Conservation (phyloP, 1,139 yeast genomes). For the Taphrina deformans region DNA sequence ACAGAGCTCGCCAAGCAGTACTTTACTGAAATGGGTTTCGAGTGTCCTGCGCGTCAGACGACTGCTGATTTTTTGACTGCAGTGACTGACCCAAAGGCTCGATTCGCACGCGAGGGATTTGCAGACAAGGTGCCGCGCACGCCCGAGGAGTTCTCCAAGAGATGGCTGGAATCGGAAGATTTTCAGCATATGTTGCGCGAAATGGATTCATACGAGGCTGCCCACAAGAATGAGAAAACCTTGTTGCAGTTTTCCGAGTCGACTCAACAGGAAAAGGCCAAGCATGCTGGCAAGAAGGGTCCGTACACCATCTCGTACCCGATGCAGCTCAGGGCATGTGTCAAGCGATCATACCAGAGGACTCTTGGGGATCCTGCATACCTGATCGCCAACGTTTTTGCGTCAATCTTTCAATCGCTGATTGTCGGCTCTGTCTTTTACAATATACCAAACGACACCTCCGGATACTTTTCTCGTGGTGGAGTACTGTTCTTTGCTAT, state of each 20-base stretch:
- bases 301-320: slow-evolving; percentile 39
- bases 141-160: slow-evolving; percentile 57
- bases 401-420: slow-evolving; percentile 56
- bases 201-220: slow-evolving; percentile 50
- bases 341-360: slow-evolving; percentile 58
- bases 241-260: slow-evolving; percentile 41
- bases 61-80: slow-evolving; percentile 67
- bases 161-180: slow-evolving; percentile 58
- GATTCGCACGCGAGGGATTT: slow-evolving; percentile 51
- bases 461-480: slow-evolving; percentile 55
- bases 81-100: slow-evolving; percentile 60
- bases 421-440: slow-evolving; percentile 71
- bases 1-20: slow-evolving; percentile 54
- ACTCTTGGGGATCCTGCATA: slow-evolving; percentile 58
- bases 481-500: slow-evolving; percentile 50
- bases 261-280: slow-evolving; percentile 39
- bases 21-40: slow-evolving; percentile 62
- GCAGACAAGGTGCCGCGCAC: slow-evolving; percentile 58
- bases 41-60: slow-evolving; percentile 62
- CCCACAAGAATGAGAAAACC: slow-evolving; percentile 31
- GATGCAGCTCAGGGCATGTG: slow-evolving; percentile 51
- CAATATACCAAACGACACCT: slow-evolving; percentile 54
- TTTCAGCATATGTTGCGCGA: slow-evolving; percentile 49
- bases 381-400: slow-evolving; percentile 53
- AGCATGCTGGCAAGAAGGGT: slow-evolving; percentile 36